Evolutionary conservation across 1,139 yeast species (phyloP).

Genomic region (Candida sanyaensis): DNA sequence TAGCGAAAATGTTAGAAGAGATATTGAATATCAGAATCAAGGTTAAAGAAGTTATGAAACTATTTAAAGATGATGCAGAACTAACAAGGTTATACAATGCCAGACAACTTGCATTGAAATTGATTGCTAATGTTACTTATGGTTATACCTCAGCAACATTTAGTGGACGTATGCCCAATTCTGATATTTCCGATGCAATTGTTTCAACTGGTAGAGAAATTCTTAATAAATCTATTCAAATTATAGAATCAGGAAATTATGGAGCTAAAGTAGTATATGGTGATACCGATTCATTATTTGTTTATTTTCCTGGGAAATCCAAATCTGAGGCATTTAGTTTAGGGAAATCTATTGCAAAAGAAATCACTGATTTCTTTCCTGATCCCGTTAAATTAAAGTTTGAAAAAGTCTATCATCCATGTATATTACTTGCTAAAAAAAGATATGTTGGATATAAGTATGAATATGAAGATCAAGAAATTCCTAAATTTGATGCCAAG

Average conservation of each 20-base stretch:
- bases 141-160: conserved; percentile 95
- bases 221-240: conserved; percentile 64
- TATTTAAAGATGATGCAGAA: conserved; percentile 44
- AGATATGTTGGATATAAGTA: conserved; percentile 85
- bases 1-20: conserved; percentile 85
- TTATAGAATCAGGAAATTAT: conserved; percentile 68
- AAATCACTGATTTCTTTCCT: conserved; percentile 70
- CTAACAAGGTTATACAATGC: conserved; percentile 65
- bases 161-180: conserved; percentile 96
- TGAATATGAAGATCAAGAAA: conserved; percentile 55
- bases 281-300: conserved; percentile 92
- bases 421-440: conserved; percentile 80
- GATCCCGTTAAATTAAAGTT: conserved; percentile 81
- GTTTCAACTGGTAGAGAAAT: conserved; percentile 91
- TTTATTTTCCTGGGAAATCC: conserved; percentile 82
- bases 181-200: conserved; percentile 92
- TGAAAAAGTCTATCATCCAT: conserved; percentile 91
- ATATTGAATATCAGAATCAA: conserved; percentile 76
- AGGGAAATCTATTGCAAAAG: conserved; percentile 69
- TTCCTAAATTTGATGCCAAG: conserved; percentile 85
- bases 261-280: conserved; percentile 96
- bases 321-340: conserved; percentile 73
- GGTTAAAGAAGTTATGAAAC: conserved; percentile 72
- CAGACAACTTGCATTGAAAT: conserved; percentile 81
- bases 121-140: conserved; percentile 93